Evolutionary conservation across 441 rosid species (phyloP), one percentile per base, ranked within the genome.

Genomic region (Croton laevigatus): DNA sequence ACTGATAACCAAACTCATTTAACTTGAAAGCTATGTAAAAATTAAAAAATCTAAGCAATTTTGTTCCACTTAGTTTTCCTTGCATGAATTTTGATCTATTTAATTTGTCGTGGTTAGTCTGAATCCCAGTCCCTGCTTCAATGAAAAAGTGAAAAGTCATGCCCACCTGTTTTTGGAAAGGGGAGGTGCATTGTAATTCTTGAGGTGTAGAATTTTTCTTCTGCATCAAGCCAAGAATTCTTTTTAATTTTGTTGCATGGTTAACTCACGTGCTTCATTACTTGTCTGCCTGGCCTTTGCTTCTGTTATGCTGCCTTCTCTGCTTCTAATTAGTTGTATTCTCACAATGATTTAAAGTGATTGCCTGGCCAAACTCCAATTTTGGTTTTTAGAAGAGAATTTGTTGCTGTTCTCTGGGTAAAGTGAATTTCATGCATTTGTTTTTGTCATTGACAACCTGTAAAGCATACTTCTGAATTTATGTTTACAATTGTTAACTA

Each of bases 91-190:
- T 40, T 40, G 44, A 9, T n/a, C 6, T 40, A 6, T 40, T 40
- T 40, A 9, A 9, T n/a, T 40, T 40, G 44, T 9, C 7, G 8
- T 40, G 44, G 44, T 40, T 40, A 27, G 1, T 27, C 32, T 40
- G 44, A 40, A 6, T 40, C 44, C 11, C 1, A 40, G 8, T 40
- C 9, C 44, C 8, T 9, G 97, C 38, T 81, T 93, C 68, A 96
- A 96, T 97, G 99, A 91, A 75, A 82, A 57, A 62, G 57, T 27
- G n/a, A 66, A 45, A 44, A 45, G 46, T 9, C 54, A 17, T n/a
- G 17, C 53, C 45, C 45, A 11, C 54, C 23, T n/a, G 17, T 44
- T 45, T 19, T 36, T 20, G 59, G 52, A 38, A 55, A 55, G 12
- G 36, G 23, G 13, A 65, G 23, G 46, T 8, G 36, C 5, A 37